A percentile compares a stretch with the other conserved stretches of the same genome.
Evolutionary conservation across 495 filamentous ascomycete genomes (phyloP).

Genomic region (Echria macrotheca): DNA sequence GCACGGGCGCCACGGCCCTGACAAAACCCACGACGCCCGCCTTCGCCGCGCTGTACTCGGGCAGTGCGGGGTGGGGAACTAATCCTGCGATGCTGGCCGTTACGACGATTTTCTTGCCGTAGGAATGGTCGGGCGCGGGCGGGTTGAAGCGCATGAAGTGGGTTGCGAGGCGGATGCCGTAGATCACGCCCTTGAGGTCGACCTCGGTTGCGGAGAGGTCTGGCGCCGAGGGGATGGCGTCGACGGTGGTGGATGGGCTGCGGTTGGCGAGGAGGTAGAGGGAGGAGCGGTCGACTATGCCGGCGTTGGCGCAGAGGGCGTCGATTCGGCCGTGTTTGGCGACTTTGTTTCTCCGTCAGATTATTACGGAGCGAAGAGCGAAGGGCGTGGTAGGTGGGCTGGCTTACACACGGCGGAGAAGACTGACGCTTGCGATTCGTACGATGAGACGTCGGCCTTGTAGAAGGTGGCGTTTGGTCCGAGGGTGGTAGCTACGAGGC

Average conservation of each 20-base stretch:
- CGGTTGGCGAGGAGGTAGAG: slow-evolving; percentile 3
- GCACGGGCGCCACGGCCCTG: slow-evolving; percentile 23
- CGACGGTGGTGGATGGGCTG: neutral
- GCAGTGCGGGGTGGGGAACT: slow-evolving; percentile 32
- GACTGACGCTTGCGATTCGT: slow-evolving; percentile 29
- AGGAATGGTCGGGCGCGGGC: slow-evolving; percentile 18
- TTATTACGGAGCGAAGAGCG: too few species aligned
- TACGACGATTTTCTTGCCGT: slow-evolving; percentile 26
- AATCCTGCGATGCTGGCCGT: slow-evolving; percentile 32
- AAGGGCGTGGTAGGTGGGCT: too few species aligned
- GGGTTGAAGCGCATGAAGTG: slow-evolving; percentile 41
- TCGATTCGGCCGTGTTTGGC: slow-evolving; percentile 34
- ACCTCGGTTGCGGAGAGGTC: slow-evolving; percentile 33
- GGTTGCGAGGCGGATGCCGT: slow-evolving; percentile 35
- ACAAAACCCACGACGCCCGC: slow-evolving; percentile 38
- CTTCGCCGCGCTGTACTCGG: slow-evolving; percentile 38
- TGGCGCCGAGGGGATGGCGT: slow-evolving; percentile 30
- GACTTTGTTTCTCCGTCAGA: too few species aligned
- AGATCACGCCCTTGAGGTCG: slow-evolving; percentile 38
- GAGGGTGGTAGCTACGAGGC: slow-evolving; percentile 7
- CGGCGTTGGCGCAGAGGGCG: slow-evolving; percentile 38
- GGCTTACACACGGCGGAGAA: slow-evolving; percentile 30
- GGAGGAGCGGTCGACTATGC: slow-evolving; percentile 31
- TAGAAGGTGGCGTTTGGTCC: slow-evolving; percentile 29
- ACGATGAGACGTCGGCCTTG: slow-evolving; percentile 31